These are phyloP conservation scores for Pythium phragmitis DNA, from an alignment of 352 stramenopile species.

Conservation along the genomic window DNA sequence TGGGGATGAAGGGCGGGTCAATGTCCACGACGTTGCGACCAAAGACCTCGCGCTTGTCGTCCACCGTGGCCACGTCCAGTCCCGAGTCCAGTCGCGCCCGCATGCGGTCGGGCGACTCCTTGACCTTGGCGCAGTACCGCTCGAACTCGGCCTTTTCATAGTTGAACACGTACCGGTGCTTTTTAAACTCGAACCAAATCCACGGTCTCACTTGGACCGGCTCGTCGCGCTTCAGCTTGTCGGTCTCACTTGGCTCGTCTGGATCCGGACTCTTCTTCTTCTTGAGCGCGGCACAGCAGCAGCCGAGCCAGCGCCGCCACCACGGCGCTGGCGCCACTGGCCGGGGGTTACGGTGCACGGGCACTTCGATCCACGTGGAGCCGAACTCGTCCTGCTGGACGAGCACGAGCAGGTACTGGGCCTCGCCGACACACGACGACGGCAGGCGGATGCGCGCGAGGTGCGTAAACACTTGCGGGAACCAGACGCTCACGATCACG, in stretches of 20 bases:
- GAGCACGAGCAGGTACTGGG: conserved; percentile 48
- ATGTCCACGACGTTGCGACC: conserved; percentile 51
- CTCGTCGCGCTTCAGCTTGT: not conserved
- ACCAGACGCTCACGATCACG: conserved; percentile 53
- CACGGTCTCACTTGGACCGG: conserved; percentile 14
- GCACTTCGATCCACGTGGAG: conserved; percentile 43
- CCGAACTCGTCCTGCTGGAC: conserved; percentile 35
- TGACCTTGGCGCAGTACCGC: conserved; percentile 45
- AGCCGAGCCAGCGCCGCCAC: not conserved
- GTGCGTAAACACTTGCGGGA: conserved; percentile 62
- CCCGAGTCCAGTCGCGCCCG: conserved; percentile 28
- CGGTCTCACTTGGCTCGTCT: not conserved
- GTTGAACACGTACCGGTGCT: conserved; percentile 59
- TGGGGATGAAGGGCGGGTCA: conserved; percentile 29
- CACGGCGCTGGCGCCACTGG: not conserved
- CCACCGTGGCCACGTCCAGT: conserved; percentile 23
- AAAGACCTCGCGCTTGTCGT: conserved; percentile 32
- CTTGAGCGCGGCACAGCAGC: not conserved
- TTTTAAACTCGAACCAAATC: conserved; percentile 73
- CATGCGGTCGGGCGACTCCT: conserved; percentile 30
- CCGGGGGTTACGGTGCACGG: conserved; percentile 22
- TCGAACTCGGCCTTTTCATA: conserved; percentile 49
- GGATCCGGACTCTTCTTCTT: not conserved
- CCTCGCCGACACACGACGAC: conserved; percentile 28
- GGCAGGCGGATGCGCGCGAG: conserved; percentile 36